These are phyloP conservation scores for Tuber microsphaerosporum DNA, from an alignment of 495 filamentous ascomycete species.

Conservation along the genomic window DNA sequence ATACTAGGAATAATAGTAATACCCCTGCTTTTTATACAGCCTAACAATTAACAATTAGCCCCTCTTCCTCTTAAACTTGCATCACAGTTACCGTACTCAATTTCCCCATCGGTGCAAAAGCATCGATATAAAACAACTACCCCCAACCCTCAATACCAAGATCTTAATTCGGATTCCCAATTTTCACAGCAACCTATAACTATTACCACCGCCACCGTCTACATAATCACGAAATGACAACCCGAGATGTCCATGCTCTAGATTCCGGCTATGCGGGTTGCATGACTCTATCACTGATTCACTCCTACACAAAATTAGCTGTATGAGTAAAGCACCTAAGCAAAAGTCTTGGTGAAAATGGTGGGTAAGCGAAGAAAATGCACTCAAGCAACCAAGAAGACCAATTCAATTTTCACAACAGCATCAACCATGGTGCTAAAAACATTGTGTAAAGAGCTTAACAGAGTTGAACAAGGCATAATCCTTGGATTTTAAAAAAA, in stretches of 20 bases:
- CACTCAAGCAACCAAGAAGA: too few relatives aligned
- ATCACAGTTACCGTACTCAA: background rate
- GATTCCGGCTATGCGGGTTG: conserved; percentile 2
- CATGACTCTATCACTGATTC: too few relatives aligned
- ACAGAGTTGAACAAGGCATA: too few relatives aligned
- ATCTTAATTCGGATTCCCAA: background rate
- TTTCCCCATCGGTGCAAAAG: background rate
- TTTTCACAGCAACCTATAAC: background rate
- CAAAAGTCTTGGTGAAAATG: too few relatives aligned
- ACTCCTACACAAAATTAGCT: too few relatives aligned
- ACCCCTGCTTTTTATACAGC: background rate
- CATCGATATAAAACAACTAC: background rate
- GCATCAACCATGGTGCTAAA: too few relatives aligned
- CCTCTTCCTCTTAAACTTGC: background rate
- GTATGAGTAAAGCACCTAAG: too few relatives aligned
- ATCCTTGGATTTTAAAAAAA: too few relatives aligned
- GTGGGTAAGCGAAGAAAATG: too few relatives aligned
- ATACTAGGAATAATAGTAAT: background rate
- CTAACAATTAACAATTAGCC: background rate
- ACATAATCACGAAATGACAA: background rate
- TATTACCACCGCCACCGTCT: background rate
- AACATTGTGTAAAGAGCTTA: too few relatives aligned
- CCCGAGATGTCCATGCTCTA: conserved; percentile 14
- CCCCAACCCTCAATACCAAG: background rate
- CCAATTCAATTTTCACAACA: too few relatives aligned